Conservation (phyloP, 2,329 filamentous ascomycete species). For the Penicillium sp. region DNA sequence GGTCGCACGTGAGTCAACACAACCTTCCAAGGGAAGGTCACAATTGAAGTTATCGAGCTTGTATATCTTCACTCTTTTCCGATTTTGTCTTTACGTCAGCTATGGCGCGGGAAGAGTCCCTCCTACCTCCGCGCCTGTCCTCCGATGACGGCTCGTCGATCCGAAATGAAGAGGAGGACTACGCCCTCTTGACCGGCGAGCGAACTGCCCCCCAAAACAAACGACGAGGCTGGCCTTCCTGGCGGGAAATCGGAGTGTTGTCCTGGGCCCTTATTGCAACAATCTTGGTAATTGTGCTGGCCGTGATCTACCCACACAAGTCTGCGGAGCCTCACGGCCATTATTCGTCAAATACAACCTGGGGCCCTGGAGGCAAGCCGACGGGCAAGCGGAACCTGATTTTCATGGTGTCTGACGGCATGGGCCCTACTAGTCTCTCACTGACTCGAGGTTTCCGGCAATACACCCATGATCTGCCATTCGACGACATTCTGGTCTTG, state of each 20-base stretch:
- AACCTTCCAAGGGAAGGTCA: neutral
- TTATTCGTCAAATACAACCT: constrained; percentile 27
- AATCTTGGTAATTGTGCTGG: constrained; percentile 71
- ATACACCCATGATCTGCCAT: constrained; percentile 68
- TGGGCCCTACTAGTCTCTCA: constrained; percentile 89
- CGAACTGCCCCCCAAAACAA: constrained; percentile 29
- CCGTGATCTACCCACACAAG: constrained; percentile 73
- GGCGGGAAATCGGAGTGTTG: constrained; percentile 75
- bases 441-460: constrained; percentile 86
- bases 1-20: constrained; percentile 1
- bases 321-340: constrained; percentile 41
- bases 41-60: neutral
- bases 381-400: constrained; percentile 83
- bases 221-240: constrained; percentile 53
- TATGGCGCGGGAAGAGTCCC: constrained; percentile 50
- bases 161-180: constrained; percentile 59
- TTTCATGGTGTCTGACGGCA: constrained; percentile 99
- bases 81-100: neutral
- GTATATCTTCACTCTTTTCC: neutral
- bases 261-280: constrained; percentile 81
- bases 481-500: constrained; percentile 71
- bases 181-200: constrained; percentile 61
- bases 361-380: constrained; percentile 44
- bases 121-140: constrained; percentile 54
- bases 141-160: constrained; percentile 56